Conservation (phyloP, 2,329 filamentous ascomycete species). For the Balansia obtecta region DNA sequence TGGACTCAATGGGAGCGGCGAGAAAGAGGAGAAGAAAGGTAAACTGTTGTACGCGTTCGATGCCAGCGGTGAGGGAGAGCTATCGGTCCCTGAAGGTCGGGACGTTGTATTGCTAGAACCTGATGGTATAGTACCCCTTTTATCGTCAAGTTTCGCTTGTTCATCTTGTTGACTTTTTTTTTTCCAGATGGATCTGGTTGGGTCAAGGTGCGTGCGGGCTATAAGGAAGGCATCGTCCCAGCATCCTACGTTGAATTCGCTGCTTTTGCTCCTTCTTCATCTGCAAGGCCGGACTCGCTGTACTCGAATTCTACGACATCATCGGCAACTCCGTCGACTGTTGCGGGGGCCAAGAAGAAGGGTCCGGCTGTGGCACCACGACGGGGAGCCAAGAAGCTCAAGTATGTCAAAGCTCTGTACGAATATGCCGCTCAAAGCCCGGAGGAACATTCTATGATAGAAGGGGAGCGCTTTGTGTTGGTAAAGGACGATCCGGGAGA, state of each 20-base stretch:
- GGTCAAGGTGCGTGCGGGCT: constrained; percentile 68
- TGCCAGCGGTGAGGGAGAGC: constrained; percentile 66
- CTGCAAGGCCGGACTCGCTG: constrained; percentile 55
- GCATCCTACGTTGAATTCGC: constrained; percentile 68
- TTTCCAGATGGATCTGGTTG: constrained; percentile 77
- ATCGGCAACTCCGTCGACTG: constrained; percentile 19
- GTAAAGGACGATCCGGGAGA: constrained; percentile 81
- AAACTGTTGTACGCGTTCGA: constrained; percentile 89
- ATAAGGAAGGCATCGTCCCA: constrained; percentile 75
- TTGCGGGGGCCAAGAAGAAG: constrained; percentile 56
- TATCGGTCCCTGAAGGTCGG: constrained; percentile 66
- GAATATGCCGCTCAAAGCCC: constrained; percentile 81
- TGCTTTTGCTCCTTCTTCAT: constrained; percentile 30
- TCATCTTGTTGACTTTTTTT: neutral
- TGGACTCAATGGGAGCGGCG: constrained; percentile 28
- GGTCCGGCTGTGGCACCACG: constrained; percentile 84
- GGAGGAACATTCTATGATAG: constrained; percentile 76
- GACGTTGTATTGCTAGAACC: constrained; percentile 70
- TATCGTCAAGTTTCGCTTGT: neutral
- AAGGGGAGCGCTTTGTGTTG: constrained; percentile 85
- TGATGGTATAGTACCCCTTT: constrained; percentile 51
- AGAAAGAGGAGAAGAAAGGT: constrained; percentile 44
- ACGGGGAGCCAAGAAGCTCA: constrained; percentile 83
- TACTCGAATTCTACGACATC: constrained; percentile 57
- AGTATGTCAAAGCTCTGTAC: constrained; percentile 87